A percentile compares a stretch with the other conserved stretches of the same genome.
Evolutionary conservation across 2,329 filamentous ascomycete species (phyloP).

Genomic region (Xylariaceae sp.): DNA sequence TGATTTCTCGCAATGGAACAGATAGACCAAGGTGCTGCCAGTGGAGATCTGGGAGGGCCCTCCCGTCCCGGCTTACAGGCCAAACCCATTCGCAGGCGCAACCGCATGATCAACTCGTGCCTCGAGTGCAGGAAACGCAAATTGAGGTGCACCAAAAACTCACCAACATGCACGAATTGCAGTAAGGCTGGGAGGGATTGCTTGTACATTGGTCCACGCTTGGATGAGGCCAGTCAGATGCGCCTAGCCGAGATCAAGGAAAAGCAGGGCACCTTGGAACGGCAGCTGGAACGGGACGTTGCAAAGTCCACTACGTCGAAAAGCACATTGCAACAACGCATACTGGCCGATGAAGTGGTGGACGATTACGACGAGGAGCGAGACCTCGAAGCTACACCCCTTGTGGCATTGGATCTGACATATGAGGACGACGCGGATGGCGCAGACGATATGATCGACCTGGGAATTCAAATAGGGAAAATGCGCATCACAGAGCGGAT

Average conservation of each 20-base stretch:
- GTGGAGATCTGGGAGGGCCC: conserved; percentile 15
- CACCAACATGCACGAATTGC: conserved; percentile 66
- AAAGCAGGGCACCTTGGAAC: conserved; percentile 68
- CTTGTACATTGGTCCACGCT: conserved; percentile 60
- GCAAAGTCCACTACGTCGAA: conserved; percentile 39
- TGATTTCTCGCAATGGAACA: no score
- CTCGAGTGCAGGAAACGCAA: conserved; percentile 71
- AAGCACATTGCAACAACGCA: conserved; percentile 30
- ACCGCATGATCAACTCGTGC: conserved; percentile 66
- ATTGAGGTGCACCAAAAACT: conserved; percentile 69
- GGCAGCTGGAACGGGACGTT: conserved; percentile 64
- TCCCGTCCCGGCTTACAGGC: conserved; percentile 18
- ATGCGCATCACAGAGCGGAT: conserved; percentile 71
- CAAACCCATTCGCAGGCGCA: conserved; percentile 52
- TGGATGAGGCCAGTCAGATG: conserved; percentile 66
- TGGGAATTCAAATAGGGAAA: conserved; percentile 67
- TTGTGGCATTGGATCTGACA: conserved; percentile 61
- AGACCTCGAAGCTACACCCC: conserved; percentile 56
- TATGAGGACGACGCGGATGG: conserved; percentile 61
- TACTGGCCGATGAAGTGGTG: conserved; percentile 46
- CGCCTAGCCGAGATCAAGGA: conserved; percentile 75
- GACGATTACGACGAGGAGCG: conserved; percentile 57
- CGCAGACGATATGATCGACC: conserved; percentile 61
- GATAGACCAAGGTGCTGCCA: conserved; percentile 13
- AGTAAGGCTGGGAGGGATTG: conserved; percentile 49